Evolutionary conservation across 2,329 filamentous ascomycete species (phyloP).

Genomic region (Talaromyces sp.): DNA sequence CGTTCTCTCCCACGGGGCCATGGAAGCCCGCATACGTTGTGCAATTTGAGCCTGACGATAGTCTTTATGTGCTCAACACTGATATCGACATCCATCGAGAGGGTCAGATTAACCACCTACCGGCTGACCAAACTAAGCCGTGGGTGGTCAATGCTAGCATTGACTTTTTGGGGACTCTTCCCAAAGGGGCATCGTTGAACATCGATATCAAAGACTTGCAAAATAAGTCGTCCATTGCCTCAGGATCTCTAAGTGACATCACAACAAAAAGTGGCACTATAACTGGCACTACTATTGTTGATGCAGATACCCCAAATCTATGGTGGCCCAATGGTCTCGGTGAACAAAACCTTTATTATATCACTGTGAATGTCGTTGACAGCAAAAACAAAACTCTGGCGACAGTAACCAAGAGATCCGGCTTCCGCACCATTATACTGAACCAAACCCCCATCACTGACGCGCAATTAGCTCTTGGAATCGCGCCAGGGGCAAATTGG

Average conservation of each 20-base stretch:
- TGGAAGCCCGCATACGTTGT: slow-evolving; percentile 56
- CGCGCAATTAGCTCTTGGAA: slow-evolving; percentile 47
- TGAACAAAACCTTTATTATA: slow-evolving; percentile 51
- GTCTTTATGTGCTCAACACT: slow-evolving; percentile 47
- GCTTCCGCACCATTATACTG: slow-evolving; percentile 58
- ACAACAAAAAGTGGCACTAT: slow-evolving; percentile 39
- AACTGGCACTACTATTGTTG: slow-evolving; percentile 43
- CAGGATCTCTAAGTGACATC: slow-evolving; percentile 35
- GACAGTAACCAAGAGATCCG: slow-evolving; percentile 48
- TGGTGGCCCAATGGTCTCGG: slow-evolving; percentile 59
- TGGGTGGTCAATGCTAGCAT: slow-evolving; percentile 59
- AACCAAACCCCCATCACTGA: slow-evolving; percentile 51
- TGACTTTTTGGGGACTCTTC: slow-evolving; percentile 49
- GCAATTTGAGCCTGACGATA: slow-evolving; percentile 40
- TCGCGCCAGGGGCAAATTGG: slow-evolving; percentile 55
- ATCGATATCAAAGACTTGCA: slow-evolving; percentile 43
- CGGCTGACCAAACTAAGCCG: slow-evolving; percentile 50
- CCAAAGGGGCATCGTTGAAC: slow-evolving; percentile 36
- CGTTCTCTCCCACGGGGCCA: slow-evolving; percentile 57
- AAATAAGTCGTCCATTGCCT: slow-evolving; percentile 35
- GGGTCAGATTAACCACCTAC: slow-evolving; percentile 53
- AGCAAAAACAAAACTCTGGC: slow-evolving; percentile 32
- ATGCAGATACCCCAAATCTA: slow-evolving; percentile 42
- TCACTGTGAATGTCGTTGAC: slow-evolving; percentile 46
- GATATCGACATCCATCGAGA: slow-evolving; percentile 55